These are phyloP conservation scores for Hypoxylon perforatum DNA, from an alignment of 495 filamentous ascomycete species.

Conservation along the genomic window DNA sequence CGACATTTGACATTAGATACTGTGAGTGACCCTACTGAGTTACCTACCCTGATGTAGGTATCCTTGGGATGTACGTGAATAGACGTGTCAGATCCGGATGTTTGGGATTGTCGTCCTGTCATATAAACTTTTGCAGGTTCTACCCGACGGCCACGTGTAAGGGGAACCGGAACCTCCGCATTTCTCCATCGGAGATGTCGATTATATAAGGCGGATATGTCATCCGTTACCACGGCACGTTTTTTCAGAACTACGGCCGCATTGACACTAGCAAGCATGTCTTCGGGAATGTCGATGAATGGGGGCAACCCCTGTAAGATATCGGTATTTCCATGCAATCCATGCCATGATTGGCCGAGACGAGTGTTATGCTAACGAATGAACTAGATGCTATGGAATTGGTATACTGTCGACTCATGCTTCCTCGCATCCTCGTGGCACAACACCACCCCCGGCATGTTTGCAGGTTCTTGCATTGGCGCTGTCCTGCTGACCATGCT, in stretches of 20 bases:
- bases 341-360: background rate
- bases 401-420: conserved; percentile 72
- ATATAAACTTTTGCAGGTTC: background rate
- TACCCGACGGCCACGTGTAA: conserved; percentile 5
- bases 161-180: conserved; percentile 6
- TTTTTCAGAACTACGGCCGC: conserved; percentile 7
- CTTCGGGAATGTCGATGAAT: conserved; percentile 15
- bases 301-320: conserved; percentile 18
- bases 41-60: too few relatives aligned
- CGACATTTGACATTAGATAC: too few relatives aligned
- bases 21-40: too few relatives aligned
- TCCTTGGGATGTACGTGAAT: too few relatives aligned
- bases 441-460: conserved; percentile 65
- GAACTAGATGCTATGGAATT: conserved; percentile 76
- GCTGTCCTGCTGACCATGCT: conserved; percentile 67
- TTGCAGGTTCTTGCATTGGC: conserved; percentile 73
- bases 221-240: conserved; percentile 6
- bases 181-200: background rate
- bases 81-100: conserved; percentile 18
- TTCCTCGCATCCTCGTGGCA: conserved; percentile 71
- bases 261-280: conserved; percentile 14
- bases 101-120: conserved; percentile 10
- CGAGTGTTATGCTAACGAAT: background rate
- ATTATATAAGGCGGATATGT: conserved; percentile 21
- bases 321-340: conserved; percentile 2